These are phyloP conservation scores for Smittium culicis DNA, from an alignment of 371 early-diverging fungal genomes.

Conservation along the genomic window DNA sequence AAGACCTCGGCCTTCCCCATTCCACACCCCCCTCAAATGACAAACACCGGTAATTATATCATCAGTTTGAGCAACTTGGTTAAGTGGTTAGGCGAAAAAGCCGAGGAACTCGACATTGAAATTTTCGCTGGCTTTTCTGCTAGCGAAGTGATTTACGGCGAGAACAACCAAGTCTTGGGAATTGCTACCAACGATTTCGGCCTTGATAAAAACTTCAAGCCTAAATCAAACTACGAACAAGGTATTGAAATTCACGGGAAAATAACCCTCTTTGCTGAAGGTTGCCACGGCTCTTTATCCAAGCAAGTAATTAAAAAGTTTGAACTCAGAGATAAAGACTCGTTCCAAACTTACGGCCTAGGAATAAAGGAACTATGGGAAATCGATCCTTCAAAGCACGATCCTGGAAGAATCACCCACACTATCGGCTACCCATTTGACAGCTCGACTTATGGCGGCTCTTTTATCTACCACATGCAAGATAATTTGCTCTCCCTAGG, in stretches of 20 bases:
- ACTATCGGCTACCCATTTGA: slow-evolving; percentile 89
- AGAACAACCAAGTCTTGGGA: slow-evolving; percentile 82
- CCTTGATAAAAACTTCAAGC: slow-evolving; percentile 72
- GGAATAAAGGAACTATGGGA: slow-evolving; percentile 98
- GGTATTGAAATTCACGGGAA: slow-evolving; percentile 93
- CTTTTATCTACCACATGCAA: slow-evolving; percentile 91
- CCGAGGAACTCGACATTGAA: slow-evolving; percentile 91
- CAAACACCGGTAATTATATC: slow-evolving; percentile 93
- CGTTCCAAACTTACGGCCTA: slow-evolving; percentile 76
- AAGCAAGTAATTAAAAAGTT: slow-evolving; percentile 79
- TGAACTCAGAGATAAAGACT: slow-evolving; percentile 54
- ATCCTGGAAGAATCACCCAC: slow-evolving; percentile 76
- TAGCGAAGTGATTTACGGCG: slow-evolving; percentile 77
- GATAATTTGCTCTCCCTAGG: slow-evolving; percentile 78
- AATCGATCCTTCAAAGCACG: slow-evolving; percentile 68
- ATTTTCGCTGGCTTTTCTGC: slow-evolving; percentile 90
- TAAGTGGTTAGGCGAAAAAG: slow-evolving; percentile 93
- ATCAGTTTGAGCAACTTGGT: slow-evolving; percentile 84
- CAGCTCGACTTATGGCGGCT: slow-evolving; percentile 80
- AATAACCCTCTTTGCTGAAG: slow-evolving; percentile 93
- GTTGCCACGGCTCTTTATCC: slow-evolving; percentile 91
- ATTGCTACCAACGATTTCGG: slow-evolving; percentile 94
- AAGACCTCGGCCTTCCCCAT: slow-evolving; percentile 64
- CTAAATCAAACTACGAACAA: slow-evolving; percentile 81
- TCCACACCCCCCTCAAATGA: slow-evolving; percentile 93